Percentiles rank a stretch among this genome's conserved stretches.
phyloP scores from a whole-genome alignment of 176 grass and related monocot species.

The Aegilops sharonensis region DNA sequence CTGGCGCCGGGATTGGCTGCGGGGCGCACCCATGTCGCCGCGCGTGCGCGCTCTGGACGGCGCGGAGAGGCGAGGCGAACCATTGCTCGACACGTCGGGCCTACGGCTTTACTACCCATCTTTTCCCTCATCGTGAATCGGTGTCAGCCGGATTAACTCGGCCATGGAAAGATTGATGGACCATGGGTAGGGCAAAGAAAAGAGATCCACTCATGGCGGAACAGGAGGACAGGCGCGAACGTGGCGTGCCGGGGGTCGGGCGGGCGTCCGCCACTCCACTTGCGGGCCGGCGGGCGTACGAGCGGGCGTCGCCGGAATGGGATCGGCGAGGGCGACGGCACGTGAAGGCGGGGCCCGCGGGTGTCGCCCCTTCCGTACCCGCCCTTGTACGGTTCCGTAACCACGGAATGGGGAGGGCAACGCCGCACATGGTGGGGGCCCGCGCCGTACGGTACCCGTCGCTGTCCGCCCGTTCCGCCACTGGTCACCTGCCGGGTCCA shows the following conservation, averaged over 20 bases:
- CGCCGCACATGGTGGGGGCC: constrained; percentile 18
- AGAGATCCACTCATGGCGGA: neutral
- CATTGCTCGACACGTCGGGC: neutral
- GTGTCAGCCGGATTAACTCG: neutral
- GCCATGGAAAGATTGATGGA: neutral
- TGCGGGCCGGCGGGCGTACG: neutral
- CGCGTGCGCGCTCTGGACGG: no score
- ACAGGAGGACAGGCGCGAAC: neutral
- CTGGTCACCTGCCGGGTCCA: neutral
- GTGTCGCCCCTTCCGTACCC: constrained; percentile 52
- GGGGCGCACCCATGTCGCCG: neutral
- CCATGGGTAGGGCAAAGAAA: no score
- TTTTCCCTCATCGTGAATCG: no score
- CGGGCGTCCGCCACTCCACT: no score
- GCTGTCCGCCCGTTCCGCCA: neutral
- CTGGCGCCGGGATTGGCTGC: neutral
- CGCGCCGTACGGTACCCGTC: constrained; percentile 28
- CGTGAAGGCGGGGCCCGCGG: neutral
- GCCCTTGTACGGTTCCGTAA: constrained; percentile 57
- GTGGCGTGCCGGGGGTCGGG: neutral
- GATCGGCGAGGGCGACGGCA: constrained; percentile 8
- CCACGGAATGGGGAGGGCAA: constrained; percentile 6
- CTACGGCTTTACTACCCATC: no score
- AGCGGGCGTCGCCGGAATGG: neutral
- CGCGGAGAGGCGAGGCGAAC: no score